Evolutionary conservation across 257 asterid species (phyloP).

Genomic region (Solanum raphanifolium): DNA sequence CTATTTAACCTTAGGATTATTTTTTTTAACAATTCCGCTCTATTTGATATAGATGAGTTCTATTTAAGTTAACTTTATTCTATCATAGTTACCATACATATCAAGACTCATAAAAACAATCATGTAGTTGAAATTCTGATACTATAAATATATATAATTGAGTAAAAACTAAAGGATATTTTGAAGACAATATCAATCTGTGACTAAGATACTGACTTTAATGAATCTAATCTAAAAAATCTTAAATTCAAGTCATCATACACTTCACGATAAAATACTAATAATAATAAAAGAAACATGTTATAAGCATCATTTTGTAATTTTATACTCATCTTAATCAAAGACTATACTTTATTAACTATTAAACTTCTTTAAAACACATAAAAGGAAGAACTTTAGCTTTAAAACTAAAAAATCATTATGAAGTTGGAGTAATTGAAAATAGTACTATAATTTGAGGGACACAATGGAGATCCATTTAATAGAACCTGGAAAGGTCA

Average conservation of each 20-base stretch:
- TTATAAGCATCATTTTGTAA: neutral
- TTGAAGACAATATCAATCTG: no score
- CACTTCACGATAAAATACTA: neutral
- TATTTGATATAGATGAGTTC: neutral
- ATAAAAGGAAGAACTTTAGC: neutral
- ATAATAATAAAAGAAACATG: neutral
- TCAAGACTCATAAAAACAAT: no score
- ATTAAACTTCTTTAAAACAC: neutral
- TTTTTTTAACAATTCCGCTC: neutral
- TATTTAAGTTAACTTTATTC: no score
- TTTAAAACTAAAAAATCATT: neutral
- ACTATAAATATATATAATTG: neutral
- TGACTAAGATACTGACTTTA: no score
- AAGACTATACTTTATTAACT: neutral
- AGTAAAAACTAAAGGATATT: neutral
- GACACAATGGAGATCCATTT: neutral
- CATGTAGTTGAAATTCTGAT: no score
- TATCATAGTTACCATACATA: no score
- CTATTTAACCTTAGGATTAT: neutral
- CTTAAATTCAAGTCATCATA: no score
- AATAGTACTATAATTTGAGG: neutral
- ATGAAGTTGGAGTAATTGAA: neutral
- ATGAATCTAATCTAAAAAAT: neutral
- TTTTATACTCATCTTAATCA: neutral
- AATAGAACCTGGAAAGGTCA: neutral